phyloP scores from a whole-genome alignment of 805 yeast genomes.

The Ogataea pini region DNA sequence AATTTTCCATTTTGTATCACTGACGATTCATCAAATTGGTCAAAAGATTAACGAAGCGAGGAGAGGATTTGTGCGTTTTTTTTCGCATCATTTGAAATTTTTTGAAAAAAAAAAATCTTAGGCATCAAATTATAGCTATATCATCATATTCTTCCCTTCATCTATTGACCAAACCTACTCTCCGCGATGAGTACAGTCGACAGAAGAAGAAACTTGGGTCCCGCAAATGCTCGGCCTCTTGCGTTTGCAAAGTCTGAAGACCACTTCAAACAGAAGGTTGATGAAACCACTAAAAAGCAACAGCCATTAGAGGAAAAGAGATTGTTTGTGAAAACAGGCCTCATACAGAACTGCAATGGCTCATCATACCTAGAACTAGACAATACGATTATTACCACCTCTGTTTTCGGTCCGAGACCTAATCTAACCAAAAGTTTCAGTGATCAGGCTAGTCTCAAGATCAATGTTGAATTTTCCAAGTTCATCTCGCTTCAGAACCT shows the following conservation, averaged over 20 bases:
- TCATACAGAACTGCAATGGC: conserved; percentile 74
- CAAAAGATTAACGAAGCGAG: no score
- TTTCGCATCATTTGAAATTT: conserved; percentile 1
- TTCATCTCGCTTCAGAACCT: conserved; percentile 32
- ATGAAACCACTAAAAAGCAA: conserved; percentile 20
- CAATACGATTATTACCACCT: conserved; percentile 59
- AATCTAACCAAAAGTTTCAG: conserved; percentile 36
- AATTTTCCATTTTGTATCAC: not conserved
- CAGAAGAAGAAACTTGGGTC: conserved; percentile 86
- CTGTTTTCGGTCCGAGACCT: conserved; percentile 90
- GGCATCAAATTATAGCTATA: no score
- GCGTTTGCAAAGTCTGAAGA: conserved; percentile 34
- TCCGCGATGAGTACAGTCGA: conserved; percentile 50
- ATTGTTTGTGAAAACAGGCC: conserved; percentile 62
- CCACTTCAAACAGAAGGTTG: conserved; percentile 16
- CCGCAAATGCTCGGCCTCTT: conserved; percentile 61
- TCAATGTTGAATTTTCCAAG: conserved; percentile 46
- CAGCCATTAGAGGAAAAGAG: conserved; percentile 6
- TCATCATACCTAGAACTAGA: conserved; percentile 77
- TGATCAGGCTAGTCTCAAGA: conserved; percentile 35
- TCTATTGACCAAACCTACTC: not conserved
- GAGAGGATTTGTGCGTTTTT: no score
- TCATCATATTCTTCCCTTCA: no score
- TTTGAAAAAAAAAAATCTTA: not conserved
- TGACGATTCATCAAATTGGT: not conserved